Evolutionary conservation across 2,329 filamentous ascomycete genomes (phyloP).

Genomic region (Paracoccidioides brasiliensis): DNA sequence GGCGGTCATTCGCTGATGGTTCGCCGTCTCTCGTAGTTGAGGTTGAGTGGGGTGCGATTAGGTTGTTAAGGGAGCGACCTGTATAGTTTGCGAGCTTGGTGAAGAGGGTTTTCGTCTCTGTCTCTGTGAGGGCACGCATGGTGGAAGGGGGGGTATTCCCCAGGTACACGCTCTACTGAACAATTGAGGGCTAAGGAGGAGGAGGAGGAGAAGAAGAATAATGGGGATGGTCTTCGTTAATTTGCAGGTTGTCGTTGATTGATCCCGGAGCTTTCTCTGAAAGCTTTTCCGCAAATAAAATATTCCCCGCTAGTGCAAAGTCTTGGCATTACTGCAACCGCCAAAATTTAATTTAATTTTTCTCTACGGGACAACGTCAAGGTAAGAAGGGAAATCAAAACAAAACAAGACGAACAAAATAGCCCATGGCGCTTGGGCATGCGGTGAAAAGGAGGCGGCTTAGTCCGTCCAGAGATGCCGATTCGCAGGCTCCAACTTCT

Average conservation of each 20-base stretch:
- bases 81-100: constrained; percentile 91
- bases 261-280: neutral
- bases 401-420: neutral
- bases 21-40: constrained; percentile 34
- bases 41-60: constrained; percentile 61
- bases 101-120: constrained; percentile 58
- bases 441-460: constrained; percentile 39
- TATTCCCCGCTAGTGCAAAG: constrained; percentile 11
- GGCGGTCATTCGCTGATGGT: constrained; percentile 57
- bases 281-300: constrained; percentile 16
- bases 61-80: constrained; percentile 69
- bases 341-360: neutral
- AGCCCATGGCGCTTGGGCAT: constrained; percentile 34
- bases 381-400: neutral
- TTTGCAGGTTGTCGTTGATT: neutral
- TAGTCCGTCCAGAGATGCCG: constrained; percentile 33
- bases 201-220: neutral
- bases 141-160: constrained; percentile 15
- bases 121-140: constrained; percentile 70
- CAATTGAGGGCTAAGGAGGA: neutral
- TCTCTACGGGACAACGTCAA: neutral
- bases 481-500: constrained; percentile 9
- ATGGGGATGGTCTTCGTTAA: neutral
- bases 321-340: constrained; percentile 17
- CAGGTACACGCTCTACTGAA: neutral